Conservation (phyloP, 768 basidiomycete species). For the Rhizopogon vinicolor region DNA sequence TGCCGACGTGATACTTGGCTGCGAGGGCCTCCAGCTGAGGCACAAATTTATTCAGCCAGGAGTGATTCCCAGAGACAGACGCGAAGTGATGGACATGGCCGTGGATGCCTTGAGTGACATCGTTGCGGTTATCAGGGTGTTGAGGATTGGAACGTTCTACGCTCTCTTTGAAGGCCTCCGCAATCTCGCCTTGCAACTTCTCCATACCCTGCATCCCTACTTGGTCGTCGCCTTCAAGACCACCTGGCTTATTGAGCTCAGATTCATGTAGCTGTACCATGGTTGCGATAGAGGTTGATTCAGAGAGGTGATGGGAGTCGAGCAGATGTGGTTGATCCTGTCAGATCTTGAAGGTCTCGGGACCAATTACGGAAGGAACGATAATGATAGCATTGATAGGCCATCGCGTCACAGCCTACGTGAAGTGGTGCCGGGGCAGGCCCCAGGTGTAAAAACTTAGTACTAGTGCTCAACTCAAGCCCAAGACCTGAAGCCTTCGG, state of each 20-base stretch:
- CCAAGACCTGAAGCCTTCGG: too few relatives aligned
- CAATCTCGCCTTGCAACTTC: background rate
- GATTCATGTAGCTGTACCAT: background rate
- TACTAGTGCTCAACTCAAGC: too few relatives aligned
- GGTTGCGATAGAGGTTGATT: background rate
- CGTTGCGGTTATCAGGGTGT: slow-evolving; percentile 3
- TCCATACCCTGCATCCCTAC: background rate
- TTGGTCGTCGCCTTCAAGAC: background rate
- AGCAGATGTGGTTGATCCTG: too few relatives aligned
- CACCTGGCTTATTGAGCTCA: slow-evolving; percentile 1
- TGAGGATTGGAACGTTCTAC: slow-evolving; percentile 4
- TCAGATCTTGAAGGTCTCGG: too few relatives aligned
- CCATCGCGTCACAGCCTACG: too few relatives aligned
- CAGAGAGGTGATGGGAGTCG: background rate
- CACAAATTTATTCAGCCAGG: slow-evolving; percentile 43
- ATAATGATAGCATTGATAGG: background rate
- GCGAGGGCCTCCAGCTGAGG: slow-evolving; percentile 56
- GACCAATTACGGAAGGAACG: background rate
- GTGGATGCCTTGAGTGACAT: slow-evolving; percentile 25
- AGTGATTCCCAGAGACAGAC: slow-evolving; percentile 12
- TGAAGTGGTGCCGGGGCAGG: too few relatives aligned
- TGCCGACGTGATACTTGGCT: slow-evolving; percentile 49
- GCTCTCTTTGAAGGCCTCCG: background rate
- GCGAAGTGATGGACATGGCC: slow-evolving; percentile 24
- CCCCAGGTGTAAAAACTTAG: too few relatives aligned